phyloP scores from a whole-genome alignment of 108 stramenopile genomes.

The Conticribra weissflogii region DNA sequence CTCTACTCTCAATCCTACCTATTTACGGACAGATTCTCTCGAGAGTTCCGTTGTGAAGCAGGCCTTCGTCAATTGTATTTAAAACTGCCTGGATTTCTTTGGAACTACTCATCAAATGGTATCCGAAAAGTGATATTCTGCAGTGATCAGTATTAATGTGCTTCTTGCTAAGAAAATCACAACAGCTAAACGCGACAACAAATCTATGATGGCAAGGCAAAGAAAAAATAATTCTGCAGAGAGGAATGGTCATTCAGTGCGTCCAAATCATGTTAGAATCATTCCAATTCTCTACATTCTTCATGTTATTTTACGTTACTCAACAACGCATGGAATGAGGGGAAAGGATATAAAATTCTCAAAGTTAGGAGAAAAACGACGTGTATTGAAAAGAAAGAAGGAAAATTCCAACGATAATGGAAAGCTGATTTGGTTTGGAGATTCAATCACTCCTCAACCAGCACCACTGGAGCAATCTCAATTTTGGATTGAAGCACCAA shows the following conservation, averaged over 20 bases:
- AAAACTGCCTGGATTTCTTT: no score
- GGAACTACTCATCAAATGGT: no score
- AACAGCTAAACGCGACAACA: no score
- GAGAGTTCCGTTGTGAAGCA: no score
- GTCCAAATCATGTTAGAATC: not conserved
- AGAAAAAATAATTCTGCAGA: no score
- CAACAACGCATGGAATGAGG: not conserved
- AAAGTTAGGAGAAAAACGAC: not conserved
- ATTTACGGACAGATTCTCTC: no score
- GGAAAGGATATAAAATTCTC: not conserved
- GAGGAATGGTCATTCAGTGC: not conserved
- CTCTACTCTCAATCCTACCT: no score
- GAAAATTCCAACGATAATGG: not conserved
- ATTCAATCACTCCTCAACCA: not conserved
- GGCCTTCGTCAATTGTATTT: no score
- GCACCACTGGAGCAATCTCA: not conserved
- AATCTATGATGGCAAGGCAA: not conserved
- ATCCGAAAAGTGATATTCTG: no score
- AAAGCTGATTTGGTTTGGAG: not conserved
- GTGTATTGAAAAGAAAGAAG: not conserved
- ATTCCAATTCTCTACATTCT: not conserved
- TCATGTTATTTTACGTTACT: not conserved
- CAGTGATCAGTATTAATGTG: no score
- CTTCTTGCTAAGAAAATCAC: no score
- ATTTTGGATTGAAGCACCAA: no score